phyloP scores from a whole-genome alignment of 2,329 filamentous ascomycete genomes.

The Colletotrichum trifolii region DNA sequence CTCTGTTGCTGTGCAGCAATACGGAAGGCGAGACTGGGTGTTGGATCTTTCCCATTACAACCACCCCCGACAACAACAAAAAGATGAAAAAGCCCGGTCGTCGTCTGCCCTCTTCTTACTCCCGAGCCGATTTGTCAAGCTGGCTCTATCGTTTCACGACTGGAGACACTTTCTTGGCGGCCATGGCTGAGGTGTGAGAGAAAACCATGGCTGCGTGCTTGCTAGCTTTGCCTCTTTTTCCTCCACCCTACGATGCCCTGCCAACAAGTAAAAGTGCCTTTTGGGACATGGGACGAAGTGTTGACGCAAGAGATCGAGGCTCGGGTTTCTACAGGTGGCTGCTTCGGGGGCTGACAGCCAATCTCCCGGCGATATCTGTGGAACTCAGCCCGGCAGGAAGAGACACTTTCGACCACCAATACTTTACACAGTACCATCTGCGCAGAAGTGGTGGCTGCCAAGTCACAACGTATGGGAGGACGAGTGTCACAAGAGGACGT shows the following conservation, averaged over 20 bases:
- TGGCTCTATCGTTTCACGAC: slow-evolving; percentile 29
- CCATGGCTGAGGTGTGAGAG: slow-evolving; percentile 27
- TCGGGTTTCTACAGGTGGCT: slow-evolving; percentile 32
- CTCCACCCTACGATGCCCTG: background rate
- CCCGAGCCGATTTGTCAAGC: slow-evolving; percentile 20
- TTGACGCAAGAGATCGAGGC: slow-evolving; percentile 23
- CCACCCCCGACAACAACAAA: background rate
- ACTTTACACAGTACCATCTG: background rate
- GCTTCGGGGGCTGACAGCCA: slow-evolving; percentile 25
- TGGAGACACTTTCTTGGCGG: slow-evolving; percentile 34
- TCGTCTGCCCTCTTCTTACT: background rate
- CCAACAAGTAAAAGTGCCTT: background rate
- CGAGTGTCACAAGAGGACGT: slow-evolving; percentile 6
- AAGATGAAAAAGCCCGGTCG: background rate
- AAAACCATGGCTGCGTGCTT: background rate
- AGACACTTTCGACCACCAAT: background rate
- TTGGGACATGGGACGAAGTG: slow-evolving; percentile 29
- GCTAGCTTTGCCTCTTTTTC: slow-evolving; percentile 4
- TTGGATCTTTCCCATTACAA: background rate
- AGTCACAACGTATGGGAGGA: slow-evolving; percentile 9
- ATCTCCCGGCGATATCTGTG: slow-evolving; percentile 26
- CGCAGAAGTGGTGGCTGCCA: background rate
- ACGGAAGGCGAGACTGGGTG: too few species aligned
- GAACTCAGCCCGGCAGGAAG: background rate
- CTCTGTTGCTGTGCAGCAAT: too few species aligned